These are phyloP conservation scores for Ambispora gerdemannii DNA, from an alignment of 192 early-diverging fungal genomes.

Conservation along the genomic window DNA sequence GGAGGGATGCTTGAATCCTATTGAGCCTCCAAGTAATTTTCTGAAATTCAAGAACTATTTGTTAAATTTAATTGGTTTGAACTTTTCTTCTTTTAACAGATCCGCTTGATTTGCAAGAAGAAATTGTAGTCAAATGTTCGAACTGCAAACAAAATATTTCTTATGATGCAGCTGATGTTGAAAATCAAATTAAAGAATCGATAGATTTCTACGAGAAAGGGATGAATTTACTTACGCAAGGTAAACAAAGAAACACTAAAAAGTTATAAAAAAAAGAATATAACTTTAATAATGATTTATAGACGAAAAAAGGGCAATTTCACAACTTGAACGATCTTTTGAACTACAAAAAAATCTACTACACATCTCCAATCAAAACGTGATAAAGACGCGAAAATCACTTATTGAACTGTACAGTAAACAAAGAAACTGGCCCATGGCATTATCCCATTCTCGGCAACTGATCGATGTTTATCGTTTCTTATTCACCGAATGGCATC, in stretches of 20 bases:
- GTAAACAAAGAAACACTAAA: not conserved
- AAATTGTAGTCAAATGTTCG: constrained; percentile 12
- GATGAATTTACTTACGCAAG: not conserved
- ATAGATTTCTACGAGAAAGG: constrained; percentile 21
- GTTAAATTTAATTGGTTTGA: not conserved
- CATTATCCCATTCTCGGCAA: constrained; percentile 15
- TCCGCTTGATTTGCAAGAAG: constrained; percentile 12
- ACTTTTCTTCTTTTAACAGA: not conserved
- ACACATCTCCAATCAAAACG: constrained; percentile 9
- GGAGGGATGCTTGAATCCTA: constrained; percentile 8
- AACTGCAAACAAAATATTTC: not conserved
- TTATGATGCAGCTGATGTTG: constrained; percentile 17
- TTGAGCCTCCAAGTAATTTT: constrained; percentile 25
- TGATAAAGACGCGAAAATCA: constrained; percentile 17
- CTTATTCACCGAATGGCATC: constrained; percentile 18
- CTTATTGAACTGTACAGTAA: constrained; percentile 17
- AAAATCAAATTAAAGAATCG: not conserved
- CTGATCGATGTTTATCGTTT: constrained; percentile 6
- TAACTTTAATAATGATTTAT: not conserved
- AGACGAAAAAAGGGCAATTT: constrained; percentile 1
- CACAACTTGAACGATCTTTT: constrained; percentile 12
- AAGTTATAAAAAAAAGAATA: no score
- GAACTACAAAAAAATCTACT: constrained; percentile 19
- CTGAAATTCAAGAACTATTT: no score
- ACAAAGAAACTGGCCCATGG: constrained; percentile 1